Evolutionary conservation across 1,284 basidiomycete species (phyloP), one percentile per base, ranked within the genome.

Genomic region (Leccinum pachyderme): DNA sequence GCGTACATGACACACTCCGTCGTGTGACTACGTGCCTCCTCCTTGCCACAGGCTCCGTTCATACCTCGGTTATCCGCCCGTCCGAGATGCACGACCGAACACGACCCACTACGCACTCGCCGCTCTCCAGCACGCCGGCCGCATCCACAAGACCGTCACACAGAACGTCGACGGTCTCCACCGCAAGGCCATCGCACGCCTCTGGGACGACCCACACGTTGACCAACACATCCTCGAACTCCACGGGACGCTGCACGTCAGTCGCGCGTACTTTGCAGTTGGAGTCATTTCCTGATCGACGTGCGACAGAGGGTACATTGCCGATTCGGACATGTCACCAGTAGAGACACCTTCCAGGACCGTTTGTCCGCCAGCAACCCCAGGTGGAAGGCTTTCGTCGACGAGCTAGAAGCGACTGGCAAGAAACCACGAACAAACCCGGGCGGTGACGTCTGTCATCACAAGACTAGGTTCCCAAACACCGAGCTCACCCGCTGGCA

Each of bases 161-260:
- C 93, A 96, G 70, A 96, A 95, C 63, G 93, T 97, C 7, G 95
- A 97, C 65, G 93, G 93, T 7, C 81, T 96, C 12, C 93, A 95
- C 66, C 84, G 85, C 49, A 93, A 93, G 73, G 89, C 86, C 28
- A 69, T 86, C 45, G 65, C 66, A 59, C 73, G 66, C 51, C 63
- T 73, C 22, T 76, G 71, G 73, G 66, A 73, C 53, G 62, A 71
- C n/a, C 49, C 64, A 6, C 67, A 59, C 39, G 69, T 79, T 51
- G 68, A 77, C 35, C 63, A 77, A 33, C 72, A 72, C 9, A 86
- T 95, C 51, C 75, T 96, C 29, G 93, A 96, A 68, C 79, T 98
- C 8, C 94, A 98, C 70, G 95, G 94, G 22, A 93, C 89, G 7
- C 73, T 98, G 5, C 89, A 92, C 65, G 91, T 92, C 67, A 58